These are phyloP conservation scores for Mimosa bimucronata DNA, from an alignment of 306 rosid genomes.

Conservation along the genomic window DNA sequence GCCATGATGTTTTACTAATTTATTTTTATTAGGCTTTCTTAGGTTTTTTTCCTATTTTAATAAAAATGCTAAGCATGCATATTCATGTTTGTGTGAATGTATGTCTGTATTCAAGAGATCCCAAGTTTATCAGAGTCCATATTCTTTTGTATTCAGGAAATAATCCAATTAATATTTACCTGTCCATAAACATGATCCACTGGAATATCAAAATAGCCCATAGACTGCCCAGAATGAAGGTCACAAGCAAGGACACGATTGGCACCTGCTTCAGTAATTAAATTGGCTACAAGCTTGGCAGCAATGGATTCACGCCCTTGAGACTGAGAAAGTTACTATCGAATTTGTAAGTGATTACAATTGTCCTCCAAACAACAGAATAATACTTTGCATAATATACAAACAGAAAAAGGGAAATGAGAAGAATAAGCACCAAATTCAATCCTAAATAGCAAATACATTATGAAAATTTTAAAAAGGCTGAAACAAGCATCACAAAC, in stretches of 20 bases:
- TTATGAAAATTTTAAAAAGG: constrained; percentile 3
- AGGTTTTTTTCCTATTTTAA: background rate
- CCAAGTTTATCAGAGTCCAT: constrained; percentile 23
- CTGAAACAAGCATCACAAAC: background rate
- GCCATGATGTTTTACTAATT: background rate
- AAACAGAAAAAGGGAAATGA: background rate
- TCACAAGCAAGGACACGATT: constrained; percentile 99
- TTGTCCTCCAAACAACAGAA: background rate
- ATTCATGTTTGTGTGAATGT: background rate
- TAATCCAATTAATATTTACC: constrained; percentile 50
- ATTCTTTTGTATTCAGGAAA: constrained; percentile 24
- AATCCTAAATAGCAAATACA: constrained; percentile 10
- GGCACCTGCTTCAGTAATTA: constrained; percentile 99
- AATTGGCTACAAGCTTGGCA: constrained; percentile 98
- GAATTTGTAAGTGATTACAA: background rate
- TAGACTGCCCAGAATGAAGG: constrained; percentile 98
- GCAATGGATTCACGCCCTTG: constrained; percentile 99
- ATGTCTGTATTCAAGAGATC: constrained; percentile 15
- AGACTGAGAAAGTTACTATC: constrained; percentile 56
- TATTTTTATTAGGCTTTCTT: background rate
- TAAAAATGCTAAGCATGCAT: background rate
- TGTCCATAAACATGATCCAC: constrained; percentile 99
- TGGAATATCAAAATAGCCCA: constrained; percentile 98
- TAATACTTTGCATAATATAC: background rate
- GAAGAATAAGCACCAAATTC: constrained; percentile 10